Evolutionary conservation across 129 eudicot species (phyloP).

Genomic region (Saposhnikovia divaricata): DNA sequence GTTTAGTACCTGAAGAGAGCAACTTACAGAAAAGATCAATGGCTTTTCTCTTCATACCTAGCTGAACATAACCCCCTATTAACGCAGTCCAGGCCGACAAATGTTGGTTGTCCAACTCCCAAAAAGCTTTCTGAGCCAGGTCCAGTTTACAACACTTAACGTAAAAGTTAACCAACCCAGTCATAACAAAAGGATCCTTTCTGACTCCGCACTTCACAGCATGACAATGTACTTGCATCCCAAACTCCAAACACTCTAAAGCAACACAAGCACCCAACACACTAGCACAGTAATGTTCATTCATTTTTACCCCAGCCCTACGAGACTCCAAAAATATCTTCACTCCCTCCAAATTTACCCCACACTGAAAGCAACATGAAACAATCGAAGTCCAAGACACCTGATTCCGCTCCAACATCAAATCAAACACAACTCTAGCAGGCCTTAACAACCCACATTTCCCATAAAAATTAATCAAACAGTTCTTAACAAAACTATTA

Average conservation of each 20-base stretch:
- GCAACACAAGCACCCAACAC: constrained; percentile 61
- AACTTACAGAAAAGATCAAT: constrained; percentile 34
- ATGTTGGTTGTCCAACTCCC: constrained; percentile 39
- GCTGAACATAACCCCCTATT: constrained; percentile 56
- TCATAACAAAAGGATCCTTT: constrained; percentile 56
- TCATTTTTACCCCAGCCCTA: constrained; percentile 38
- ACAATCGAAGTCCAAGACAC: constrained; percentile 58
- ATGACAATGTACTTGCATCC: constrained; percentile 53
- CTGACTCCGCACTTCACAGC: constrained; percentile 43
- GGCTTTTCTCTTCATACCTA: constrained; percentile 35
- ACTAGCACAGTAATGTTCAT: constrained; percentile 41
- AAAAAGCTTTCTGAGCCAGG: constrained; percentile 32
- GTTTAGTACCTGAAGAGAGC: constrained; percentile 33
- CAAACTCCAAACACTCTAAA: constrained; percentile 27
- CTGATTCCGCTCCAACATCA: constrained; percentile 38
- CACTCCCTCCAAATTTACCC: constrained; percentile 44
- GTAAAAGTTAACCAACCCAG: constrained; percentile 56
- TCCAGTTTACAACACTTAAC: constrained; percentile 48
- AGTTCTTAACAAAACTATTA: constrained; percentile 47
- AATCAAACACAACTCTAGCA: constrained; percentile 44
- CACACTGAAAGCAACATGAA: constrained; percentile 45
- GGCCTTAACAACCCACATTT: constrained; percentile 57
- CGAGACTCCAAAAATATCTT: constrained; percentile 37
- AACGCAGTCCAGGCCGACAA: constrained; percentile 69
- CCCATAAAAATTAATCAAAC: constrained; percentile 65